Conservation (phyloP, 2,329 filamentous ascomycete species). For the Penicillium freii region DNA sequence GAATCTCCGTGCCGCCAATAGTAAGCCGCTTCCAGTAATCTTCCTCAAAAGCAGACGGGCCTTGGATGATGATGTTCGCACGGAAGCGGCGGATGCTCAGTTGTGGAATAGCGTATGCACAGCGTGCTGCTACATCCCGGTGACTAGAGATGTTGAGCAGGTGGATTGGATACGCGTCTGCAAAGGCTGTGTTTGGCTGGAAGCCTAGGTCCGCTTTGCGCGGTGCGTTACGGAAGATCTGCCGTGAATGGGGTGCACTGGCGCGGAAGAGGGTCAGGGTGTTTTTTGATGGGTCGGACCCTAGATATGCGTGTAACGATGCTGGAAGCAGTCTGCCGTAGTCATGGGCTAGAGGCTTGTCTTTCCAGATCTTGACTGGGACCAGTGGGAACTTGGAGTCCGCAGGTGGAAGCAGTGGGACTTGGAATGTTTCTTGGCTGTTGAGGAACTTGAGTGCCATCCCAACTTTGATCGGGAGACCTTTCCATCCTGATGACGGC, state of each 20-base stretch:
- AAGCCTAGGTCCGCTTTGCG: conserved; percentile 52
- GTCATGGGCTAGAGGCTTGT: conserved; percentile 46
- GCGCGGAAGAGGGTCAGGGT: conserved; percentile 56
- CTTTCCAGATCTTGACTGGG: conserved; percentile 56
- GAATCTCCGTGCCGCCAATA: conserved; percentile 40
- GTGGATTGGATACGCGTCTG: conserved; percentile 60
- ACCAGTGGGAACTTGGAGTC: conserved; percentile 49
- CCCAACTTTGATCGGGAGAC: conserved; percentile 23
- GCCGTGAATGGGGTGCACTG: conserved; percentile 45
- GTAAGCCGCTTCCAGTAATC: conserved; percentile 57
- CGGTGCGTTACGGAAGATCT: conserved; percentile 56
- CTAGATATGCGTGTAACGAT: conserved; percentile 51
- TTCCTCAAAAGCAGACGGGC: conserved; percentile 54
- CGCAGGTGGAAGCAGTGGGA: conserved; percentile 53
- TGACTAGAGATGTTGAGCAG: conserved; percentile 56
- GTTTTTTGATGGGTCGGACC: conserved; percentile 10
- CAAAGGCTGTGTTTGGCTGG: conserved; percentile 54
- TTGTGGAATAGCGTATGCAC: conserved; percentile 39
- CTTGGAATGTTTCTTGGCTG: conserved; percentile 47
- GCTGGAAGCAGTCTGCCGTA: conserved; percentile 44
- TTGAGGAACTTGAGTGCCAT: conserved; percentile 33
- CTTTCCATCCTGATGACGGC: conserved; percentile 11
- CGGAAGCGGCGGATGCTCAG: conserved; percentile 57
- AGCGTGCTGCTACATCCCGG: conserved; percentile 48
- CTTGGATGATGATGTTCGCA: conserved; percentile 58